These are phyloP conservation scores for Vigna reflexopilosa DNA, from an alignment of 306 rosid genomes.

Conservation along the genomic window DNA sequence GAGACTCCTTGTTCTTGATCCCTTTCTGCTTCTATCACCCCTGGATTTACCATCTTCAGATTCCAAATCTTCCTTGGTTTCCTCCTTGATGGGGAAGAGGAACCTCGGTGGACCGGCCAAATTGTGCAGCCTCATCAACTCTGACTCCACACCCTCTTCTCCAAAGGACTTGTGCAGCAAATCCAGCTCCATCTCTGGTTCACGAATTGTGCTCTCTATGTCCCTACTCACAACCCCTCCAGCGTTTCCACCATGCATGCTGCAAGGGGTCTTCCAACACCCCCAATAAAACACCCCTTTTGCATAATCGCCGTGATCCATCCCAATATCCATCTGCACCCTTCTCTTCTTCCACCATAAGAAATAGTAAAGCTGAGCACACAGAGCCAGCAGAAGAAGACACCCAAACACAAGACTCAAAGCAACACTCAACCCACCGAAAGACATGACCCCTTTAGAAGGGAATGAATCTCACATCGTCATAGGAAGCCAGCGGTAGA, in stretches of 20 bases:
- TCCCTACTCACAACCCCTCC: constrained; percentile 33
- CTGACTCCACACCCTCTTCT: constrained; percentile 74
- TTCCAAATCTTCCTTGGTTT: constrained; percentile 88
- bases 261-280: constrained; percentile 56
- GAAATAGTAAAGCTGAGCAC: constrained; percentile 81
- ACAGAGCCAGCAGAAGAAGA: constrained; percentile 64
- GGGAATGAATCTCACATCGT: constrained; percentile 55
- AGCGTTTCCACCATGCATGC: constrained; percentile 21
- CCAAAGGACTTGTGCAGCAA: constrained; percentile 55
- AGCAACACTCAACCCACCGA: constrained; percentile 65
- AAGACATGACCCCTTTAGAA: constrained; percentile 48
- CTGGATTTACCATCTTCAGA: constrained; percentile 79
- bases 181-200: constrained; percentile 63
- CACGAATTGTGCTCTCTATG: constrained; percentile 48
- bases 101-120: constrained; percentile 88
- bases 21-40: constrained; percentile 63
- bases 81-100: constrained; percentile 90
- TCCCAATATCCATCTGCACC: constrained; percentile 57
- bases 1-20: constrained; percentile 75
- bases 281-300: constrained; percentile 57
- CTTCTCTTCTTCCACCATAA: constrained; percentile 81
- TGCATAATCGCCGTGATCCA: constrained; percentile 53
- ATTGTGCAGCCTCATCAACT: constrained; percentile 90
- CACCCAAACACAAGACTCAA: constrained; percentile 75
- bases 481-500: constrained; percentile 7